phyloP scores from a whole-genome alignment of 441 rosid species.

The Gossypium lobatum region DNA sequence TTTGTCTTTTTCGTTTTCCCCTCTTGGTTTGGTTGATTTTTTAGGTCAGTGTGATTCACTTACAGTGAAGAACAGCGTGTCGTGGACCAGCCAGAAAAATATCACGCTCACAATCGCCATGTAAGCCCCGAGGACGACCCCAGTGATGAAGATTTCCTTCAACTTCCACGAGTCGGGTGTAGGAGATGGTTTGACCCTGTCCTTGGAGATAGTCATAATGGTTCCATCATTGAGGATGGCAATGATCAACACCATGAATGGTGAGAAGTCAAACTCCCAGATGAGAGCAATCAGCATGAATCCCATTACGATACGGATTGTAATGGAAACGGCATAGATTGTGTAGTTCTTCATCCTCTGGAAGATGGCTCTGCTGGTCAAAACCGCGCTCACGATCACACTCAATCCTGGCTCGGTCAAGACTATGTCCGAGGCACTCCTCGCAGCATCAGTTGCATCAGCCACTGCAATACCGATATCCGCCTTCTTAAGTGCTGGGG shows the following conservation, averaged over 20 bases:
- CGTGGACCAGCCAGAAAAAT: conserved; percentile 71
- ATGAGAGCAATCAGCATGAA: conserved; percentile 80
- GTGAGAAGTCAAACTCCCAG: conserved; percentile 90
- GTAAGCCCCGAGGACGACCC: conserved; percentile 76
- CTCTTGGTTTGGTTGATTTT: too few relatives aligned
- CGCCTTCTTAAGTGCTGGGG: conserved; percentile 84
- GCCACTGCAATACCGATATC: conserved; percentile 92
- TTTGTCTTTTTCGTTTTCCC: too few relatives aligned
- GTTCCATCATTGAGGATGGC: conserved; percentile 93
- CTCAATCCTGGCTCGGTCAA: conserved; percentile 88
- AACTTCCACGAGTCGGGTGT: conserved; percentile 90
- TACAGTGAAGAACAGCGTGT: conserved; percentile 63
- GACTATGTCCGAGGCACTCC: conserved; percentile 87
- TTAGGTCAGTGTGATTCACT: conserved; percentile 17
- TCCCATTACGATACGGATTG: conserved; percentile 85
- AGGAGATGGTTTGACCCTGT: conserved; percentile 88
- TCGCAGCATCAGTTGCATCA: conserved; percentile 89
- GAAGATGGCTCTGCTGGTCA: conserved; percentile 91
- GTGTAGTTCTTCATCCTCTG: conserved; percentile 99
- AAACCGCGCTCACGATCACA: conserved; percentile 75
- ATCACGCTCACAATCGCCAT: conserved; percentile 60
- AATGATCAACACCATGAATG: conserved; percentile 91
- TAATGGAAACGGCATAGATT: conserved; percentile 91
- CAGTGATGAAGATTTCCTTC: conserved; percentile 79
- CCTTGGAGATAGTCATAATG: conserved; percentile 94